Evolutionary conservation across 2,329 filamentous ascomycete species (phyloP), one percentile per base, ranked within the genome.

Genomic region (Colletotrichum sidae): DNA sequence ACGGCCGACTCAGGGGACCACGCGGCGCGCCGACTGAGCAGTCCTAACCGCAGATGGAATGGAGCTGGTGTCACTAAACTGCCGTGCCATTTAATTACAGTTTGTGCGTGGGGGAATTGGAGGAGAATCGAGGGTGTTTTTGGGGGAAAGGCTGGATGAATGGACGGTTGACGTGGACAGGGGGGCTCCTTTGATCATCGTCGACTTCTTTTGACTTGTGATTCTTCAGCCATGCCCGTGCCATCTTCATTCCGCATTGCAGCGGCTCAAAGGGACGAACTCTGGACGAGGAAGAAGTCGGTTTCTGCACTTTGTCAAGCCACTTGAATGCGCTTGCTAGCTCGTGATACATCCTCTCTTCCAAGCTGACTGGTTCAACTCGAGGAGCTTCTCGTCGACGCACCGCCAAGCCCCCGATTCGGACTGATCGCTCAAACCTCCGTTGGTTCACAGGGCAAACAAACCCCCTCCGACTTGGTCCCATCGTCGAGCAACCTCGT

Each of bases 1-100:
- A 25, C 25, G 25, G 25, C 25, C 46, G 61, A 64, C 56, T 60
- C 61, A 50, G 55, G 41, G 54, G 41, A 44, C 45, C 12, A 6
- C 47, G 33, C 41, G 55, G 13, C 8, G 13, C 11, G 52, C 55
- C 41, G 55, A 41, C 55, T 58, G 55, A 25, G 25, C 25, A 25
- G 25, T 25, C 25, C 25, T 25, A 25, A 25, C 25, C 25, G 25
- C 25, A 25, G 25, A 25, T 25, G 25, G 25, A 25, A 25, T 25
- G 25, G 25, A 25, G 25, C 25, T 25, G 25, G 25, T 25, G 25
- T 25, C 25, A 25, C 25, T 25, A 25, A 5, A 25, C 25, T 25
- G 25, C 25, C 25, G 25, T 25, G 25, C 25, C 25, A 25, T 25
- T 25, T 25, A 25, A 25, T 25, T 25, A 5, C 25, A 25, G 4